Evolutionary conservation across 805 yeast species (phyloP).

Genomic region (Barnettozyma botsteinii): DNA sequence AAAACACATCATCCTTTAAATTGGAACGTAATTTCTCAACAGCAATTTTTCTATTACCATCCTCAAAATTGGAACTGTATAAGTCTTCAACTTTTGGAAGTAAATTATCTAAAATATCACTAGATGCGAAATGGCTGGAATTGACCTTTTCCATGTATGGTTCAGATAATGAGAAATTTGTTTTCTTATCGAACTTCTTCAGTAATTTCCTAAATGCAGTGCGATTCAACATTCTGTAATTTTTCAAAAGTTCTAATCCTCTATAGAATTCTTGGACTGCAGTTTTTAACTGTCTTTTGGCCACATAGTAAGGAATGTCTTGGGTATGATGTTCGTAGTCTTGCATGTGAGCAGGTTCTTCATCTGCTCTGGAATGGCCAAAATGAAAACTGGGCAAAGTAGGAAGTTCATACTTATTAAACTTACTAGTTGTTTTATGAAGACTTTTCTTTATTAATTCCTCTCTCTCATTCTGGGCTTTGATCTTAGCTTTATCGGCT

Average conservation of each 20-base stretch:
- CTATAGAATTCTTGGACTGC: constrained; percentile 73
- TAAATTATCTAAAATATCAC: constrained; percentile 63
- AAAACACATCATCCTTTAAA: constrained; percentile 32
- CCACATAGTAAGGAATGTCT: constrained; percentile 54
- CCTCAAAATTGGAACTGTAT: constrained; percentile 60
- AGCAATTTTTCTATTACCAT: constrained; percentile 61
- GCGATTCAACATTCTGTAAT: constrained; percentile 69
- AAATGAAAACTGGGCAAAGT: constrained; percentile 36
- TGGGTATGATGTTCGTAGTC: constrained; percentile 42
- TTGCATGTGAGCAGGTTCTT: constrained; percentile 16
- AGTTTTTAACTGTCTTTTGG: constrained; percentile 59
- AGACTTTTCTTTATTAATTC: constrained; percentile 13
- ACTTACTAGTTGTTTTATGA: constrained; percentile 19
- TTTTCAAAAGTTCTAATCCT: constrained; percentile 60
- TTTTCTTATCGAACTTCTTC: constrained; percentile 83
- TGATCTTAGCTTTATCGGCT: constrained; percentile 39
- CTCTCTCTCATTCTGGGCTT: constrained; percentile 10
- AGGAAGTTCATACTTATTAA: constrained; percentile 36
- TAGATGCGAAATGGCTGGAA: constrained; percentile 49
- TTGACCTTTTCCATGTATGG: constrained; percentile 55
- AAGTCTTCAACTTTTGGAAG: constrained; percentile 59
- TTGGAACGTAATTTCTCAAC: constrained; percentile 60
- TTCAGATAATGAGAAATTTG: constrained; percentile 37
- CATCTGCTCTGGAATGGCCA: constrained; percentile 20
- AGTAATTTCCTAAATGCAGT: constrained; percentile 87